Evolutionary conservation across 2,329 filamentous ascomycete species (phyloP), one percentile per base, ranked within the genome.

Genomic region (Cytospora schulzeri): DNA sequence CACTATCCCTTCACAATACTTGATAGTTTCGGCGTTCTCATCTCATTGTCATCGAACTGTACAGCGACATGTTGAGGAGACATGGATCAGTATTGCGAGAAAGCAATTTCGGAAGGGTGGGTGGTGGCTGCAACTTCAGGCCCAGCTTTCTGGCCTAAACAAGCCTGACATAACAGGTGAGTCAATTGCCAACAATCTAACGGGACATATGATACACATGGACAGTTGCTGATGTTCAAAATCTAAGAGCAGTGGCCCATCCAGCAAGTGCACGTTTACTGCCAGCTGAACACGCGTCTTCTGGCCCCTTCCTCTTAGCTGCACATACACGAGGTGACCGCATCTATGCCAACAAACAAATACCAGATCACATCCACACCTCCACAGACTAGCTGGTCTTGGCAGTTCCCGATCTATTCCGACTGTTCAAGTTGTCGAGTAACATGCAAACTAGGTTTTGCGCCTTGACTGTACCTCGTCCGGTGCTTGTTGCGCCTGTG

Each of bases 1-100:
- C 64, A 66, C 60, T 52, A 66, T 41, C 11, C 28, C 29, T 54
- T 52, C 45, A 45, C 19, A 12, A 52, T 26, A 26, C 51, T 35
- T 53, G 55, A 54, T n/a, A 58, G 45, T 31, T 58, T 24, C 22
- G n/a, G n/a, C n/a, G n/a, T n/a, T n/a, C n/a, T n/a, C n/a, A n/a
- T n/a, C n/a, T n/a, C n/a, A n/a, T n/a, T n/a, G n/a, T n/a, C n/a
- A n/a, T n/a, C n/a, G n/a, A n/a, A n/a, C n/a, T n/a, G n/a, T n/a
- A n/a, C n/a, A 33, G 31, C 12, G 31, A 33, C 12, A 6, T 33
- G 31, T 29, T 29, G 4, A 29, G 29, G 29, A 4, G n/a, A n/a
- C n/a, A n/a, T n/a, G n/a, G n/a, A 31, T 31, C 29, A 9, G 9
- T 9, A 31, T 31, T 31, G 29, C 29, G 4, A 31, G 4, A 31